phyloP scores from a whole-genome alignment of 2,329 filamentous ascomycete species.

The Pseudocercospora macadamiae region DNA sequence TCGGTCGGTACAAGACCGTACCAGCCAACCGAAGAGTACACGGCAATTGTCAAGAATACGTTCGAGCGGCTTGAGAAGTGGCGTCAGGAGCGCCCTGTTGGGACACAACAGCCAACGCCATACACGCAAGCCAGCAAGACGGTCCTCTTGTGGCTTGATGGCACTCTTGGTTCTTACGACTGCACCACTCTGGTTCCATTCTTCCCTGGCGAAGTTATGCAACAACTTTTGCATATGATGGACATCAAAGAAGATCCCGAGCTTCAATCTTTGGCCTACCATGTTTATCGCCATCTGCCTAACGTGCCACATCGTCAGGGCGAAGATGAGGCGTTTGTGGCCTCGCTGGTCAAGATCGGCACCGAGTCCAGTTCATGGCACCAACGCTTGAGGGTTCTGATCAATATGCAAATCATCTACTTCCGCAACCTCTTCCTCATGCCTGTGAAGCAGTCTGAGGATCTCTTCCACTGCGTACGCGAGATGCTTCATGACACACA shows the following conservation, averaged over 20 bases:
- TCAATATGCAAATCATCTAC: conserved; percentile 99
- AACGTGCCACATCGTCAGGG: conserved; percentile 91
- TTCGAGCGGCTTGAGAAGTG: conserved; percentile 82
- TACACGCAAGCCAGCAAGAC: conserved; percentile 98
- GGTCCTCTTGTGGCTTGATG: conserved; percentile 91
- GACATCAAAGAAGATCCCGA: conserved; percentile 98
- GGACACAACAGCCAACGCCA: conserved; percentile 88
- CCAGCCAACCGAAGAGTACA: conserved; percentile 73
- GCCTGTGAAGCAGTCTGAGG: conserved; percentile 70
- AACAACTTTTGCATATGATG: conserved; percentile 98
- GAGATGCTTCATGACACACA: conserved; percentile 91
- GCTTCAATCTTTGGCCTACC: conserved; percentile 89
- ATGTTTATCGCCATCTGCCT: conserved; percentile 93
- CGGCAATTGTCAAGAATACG: conserved; percentile 70
- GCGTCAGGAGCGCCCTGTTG: conserved; percentile 80
- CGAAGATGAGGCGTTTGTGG: conserved; percentile 82
- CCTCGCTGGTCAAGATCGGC: conserved; percentile 84
- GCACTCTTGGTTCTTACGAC: conserved; percentile 85
- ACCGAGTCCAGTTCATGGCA: conserved; percentile 87
- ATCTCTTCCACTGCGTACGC: conserved; percentile 88
- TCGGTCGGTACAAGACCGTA: conserved; percentile 87
- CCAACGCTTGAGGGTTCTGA: conserved; percentile 87
- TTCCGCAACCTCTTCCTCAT: conserved; percentile 94
- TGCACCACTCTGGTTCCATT: conserved; percentile 89
- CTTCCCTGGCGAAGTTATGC: conserved; percentile 87